Base-by-base conservation (phyloP, 106 monocot species). In the Gastrodia elata region DNA sequence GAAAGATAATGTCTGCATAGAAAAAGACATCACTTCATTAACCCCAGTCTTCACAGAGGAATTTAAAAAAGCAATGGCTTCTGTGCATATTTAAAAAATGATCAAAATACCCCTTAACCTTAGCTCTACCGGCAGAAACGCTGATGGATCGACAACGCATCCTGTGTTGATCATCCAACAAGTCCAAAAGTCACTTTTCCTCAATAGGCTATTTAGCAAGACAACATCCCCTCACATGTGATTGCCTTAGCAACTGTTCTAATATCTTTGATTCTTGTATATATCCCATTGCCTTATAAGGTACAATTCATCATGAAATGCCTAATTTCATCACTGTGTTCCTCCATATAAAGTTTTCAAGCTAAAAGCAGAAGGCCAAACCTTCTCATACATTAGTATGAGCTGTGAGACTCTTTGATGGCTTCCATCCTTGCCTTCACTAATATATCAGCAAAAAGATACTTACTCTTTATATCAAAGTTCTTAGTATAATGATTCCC, bases 271-370 rank as follows among this genome's bases (percentile, higher is more conserved):
- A 52, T 22, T 22, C 22, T 52, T 22, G 22, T 52, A 52, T 52
- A 52, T 52, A 52, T 52, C 52, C 18, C 6, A n/a, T 22, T 22
- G n/a, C 22, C 22, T 24, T 22, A 52, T 52, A 52, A 52, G 52
- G 52, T 52, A 52, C 52, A 52, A 52, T 52, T 52, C n/a, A 52
- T 52, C 52, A 52, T 22, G n/a, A 52, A n/a, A 52, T 52, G 22
- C 52, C 52, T 52, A 52, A 52, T 52, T 52, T 52, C n/a, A 52
- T 22, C 52, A 52, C 52, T 22, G 22, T 52, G 52, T 52, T 22
- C 9, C 52, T 52, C 52, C 52, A 5, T n/a, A 52, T n/a, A 52
- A 22, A 22, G 22, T 22, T 52, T n/a, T 52, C 52, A 52, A 52
- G 22, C 20, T 4, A 52, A 52, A 52, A 52, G 52, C n/a, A 52